A percentile compares a stretch with the other conserved stretches of the same genome.
Evolutionary conservation across 306 rosid genomes (phyloP).

Genomic region (Medicago lupulina): DNA sequence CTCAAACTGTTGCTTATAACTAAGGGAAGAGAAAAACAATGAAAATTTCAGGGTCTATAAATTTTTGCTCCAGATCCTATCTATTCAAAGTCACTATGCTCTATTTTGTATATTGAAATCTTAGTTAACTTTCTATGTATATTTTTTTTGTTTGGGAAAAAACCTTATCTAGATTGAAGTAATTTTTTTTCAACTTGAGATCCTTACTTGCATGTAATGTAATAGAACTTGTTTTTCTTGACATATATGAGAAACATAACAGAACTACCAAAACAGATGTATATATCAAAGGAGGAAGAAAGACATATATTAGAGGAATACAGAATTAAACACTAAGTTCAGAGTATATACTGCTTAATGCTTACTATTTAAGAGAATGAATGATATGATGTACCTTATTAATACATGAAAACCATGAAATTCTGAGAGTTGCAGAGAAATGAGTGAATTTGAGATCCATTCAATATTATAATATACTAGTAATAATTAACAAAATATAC

Average conservation of each 20-base stretch:
- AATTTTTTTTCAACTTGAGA: background rate
- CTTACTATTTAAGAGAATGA: background rate
- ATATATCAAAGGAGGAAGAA: background rate
- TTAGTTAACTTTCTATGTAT: background rate
- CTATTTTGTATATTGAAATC: slow-evolving; percentile 19
- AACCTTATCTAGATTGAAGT: slow-evolving; percentile 38
- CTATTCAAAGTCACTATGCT: slow-evolving; percentile 26
- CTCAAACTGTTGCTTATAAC: slow-evolving; percentile 27
- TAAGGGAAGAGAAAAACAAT: slow-evolving; percentile 17
- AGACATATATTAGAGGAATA: background rate
- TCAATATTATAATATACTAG: slow-evolving; percentile 44
- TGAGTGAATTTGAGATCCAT: slow-evolving; percentile 63
- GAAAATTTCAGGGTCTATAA: slow-evolving; percentile 37
- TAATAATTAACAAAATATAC: slow-evolving; percentile 21
- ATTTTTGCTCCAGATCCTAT: slow-evolving; percentile 38
- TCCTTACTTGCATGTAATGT: background rate
- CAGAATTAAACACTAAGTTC: background rate
- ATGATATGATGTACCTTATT: slow-evolving; percentile 34
- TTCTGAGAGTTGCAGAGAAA: slow-evolving; percentile 62
- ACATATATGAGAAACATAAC: background rate
- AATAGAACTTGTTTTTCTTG: no score
- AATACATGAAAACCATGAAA: slow-evolving; percentile 54
- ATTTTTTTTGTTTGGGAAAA: slow-evolving; percentile 15
- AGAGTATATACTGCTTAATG: background rate
- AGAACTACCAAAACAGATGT: background rate